These are phyloP conservation scores for Mucor velutinosus DNA, from an alignment of 371 early-diverging fungal genomes.

Conservation along the genomic window DNA sequence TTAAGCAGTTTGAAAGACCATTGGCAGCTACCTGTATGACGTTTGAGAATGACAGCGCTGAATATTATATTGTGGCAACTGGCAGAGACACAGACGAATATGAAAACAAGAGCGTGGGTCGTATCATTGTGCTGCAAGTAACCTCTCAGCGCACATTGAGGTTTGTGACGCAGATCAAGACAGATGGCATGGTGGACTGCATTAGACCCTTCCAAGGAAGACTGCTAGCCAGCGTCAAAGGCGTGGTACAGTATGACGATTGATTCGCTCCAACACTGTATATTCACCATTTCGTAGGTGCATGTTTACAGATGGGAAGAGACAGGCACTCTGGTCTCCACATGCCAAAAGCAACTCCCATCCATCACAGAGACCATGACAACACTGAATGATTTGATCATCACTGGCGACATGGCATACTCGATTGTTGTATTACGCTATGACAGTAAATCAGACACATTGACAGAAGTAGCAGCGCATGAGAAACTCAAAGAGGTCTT, in stretches of 20 bases:
- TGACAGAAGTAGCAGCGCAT: slow-evolving; percentile 74
- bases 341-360: slow-evolving; percentile 29
- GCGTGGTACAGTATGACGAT: slow-evolving; percentile 37
- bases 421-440: slow-evolving; percentile 44
- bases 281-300: slow-evolving; percentile 12
- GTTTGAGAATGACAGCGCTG: slow-evolving; percentile 46
- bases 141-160: slow-evolving; percentile 44
- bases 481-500: slow-evolving; percentile 66
- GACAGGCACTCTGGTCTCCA: slow-evolving; percentile 28
- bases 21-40: slow-evolving; percentile 33
- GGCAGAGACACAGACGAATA: slow-evolving; percentile 53
- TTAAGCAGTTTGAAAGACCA: slow-evolving; percentile 51
- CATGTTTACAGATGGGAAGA: slow-evolving; percentile 40
- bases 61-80: slow-evolving; percentile 65
- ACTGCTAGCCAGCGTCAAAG: slow-evolving; percentile 58
- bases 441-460: slow-evolving; percentile 52
- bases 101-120: slow-evolving; percentile 55
- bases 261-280: neutral
- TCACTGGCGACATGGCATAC: slow-evolving; percentile 36
- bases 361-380: slow-evolving; percentile 35
- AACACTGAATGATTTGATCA: slow-evolving; percentile 25
- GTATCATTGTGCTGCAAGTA: slow-evolving; percentile 62
- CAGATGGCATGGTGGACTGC: slow-evolving; percentile 58
- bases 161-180: slow-evolving; percentile 39
- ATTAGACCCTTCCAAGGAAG: slow-evolving; percentile 50